phyloP scores from a whole-genome alignment of 768 basidiomycete genomes.

The Cystobasidium ongulense region DNA sequence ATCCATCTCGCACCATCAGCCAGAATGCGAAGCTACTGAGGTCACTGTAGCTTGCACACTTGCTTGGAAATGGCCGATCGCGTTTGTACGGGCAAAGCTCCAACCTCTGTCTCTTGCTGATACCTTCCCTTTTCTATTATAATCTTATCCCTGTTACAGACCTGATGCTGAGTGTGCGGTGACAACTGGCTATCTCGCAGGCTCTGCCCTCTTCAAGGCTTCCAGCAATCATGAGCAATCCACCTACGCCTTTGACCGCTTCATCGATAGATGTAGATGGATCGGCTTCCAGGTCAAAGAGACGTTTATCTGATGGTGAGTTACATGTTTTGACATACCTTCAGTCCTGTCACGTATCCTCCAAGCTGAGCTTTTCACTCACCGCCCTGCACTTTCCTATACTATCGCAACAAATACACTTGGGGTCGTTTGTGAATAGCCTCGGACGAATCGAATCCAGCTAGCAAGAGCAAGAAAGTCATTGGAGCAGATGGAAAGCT shows the following conservation, averaged over 20 bases:
- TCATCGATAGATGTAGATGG: slow-evolving; percentile 7
- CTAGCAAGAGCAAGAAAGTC: slow-evolving; percentile 22
- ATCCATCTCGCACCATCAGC: too few relatives aligned
- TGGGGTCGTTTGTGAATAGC: neutral
- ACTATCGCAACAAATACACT: too few relatives aligned
- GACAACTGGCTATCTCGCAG: neutral
- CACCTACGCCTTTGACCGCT: neutral
- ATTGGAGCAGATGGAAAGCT: neutral
- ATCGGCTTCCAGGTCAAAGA: neutral
- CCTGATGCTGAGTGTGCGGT: neutral
- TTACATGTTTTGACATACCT: too few relatives aligned
- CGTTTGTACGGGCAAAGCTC: too few relatives aligned
- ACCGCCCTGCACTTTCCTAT: neutral
- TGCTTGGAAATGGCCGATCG: too few relatives aligned
- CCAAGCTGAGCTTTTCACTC: neutral
- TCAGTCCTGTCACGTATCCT: neutral
- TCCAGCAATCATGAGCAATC: slow-evolving; percentile 8
- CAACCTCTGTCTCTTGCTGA: too few relatives aligned
- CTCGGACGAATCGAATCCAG: slow-evolving; percentile 12
- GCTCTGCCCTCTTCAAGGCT: neutral
- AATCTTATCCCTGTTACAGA: too few relatives aligned
- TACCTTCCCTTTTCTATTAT: too few relatives aligned
- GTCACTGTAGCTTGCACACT: too few relatives aligned
- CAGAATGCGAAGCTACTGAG: too few relatives aligned
- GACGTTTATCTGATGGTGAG: slow-evolving; percentile 24